Percentiles rank a stretch among this genome's conserved stretches.
Evolutionary conservation across 305 asterid species (phyloP).

Genomic region (Fraxinus floribunda): DNA sequence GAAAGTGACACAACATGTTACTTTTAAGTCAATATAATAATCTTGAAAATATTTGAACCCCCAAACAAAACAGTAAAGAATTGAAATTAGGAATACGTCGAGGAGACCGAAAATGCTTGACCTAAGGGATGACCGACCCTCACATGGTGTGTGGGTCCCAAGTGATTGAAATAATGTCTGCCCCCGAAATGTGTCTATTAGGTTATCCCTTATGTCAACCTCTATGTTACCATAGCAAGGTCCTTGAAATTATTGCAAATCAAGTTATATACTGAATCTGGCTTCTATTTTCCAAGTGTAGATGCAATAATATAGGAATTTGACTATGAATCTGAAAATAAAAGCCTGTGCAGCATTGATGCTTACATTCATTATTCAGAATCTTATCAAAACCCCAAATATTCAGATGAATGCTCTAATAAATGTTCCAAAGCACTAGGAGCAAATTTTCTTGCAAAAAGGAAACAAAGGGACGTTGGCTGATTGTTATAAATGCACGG

Average conservation of each 20-base stretch:
- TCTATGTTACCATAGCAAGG: too few species aligned
- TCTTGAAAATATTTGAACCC: background rate
- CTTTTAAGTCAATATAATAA: too few species aligned
- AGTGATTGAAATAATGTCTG: too few species aligned
- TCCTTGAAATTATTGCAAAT: background rate
- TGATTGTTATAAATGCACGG: slow-evolving; percentile 31
- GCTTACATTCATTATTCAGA: background rate
- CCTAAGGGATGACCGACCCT: too few species aligned
- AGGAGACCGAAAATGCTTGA: too few species aligned
- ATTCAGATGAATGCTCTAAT: slow-evolving; percentile 26
- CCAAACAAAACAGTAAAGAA: background rate
- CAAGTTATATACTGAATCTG: background rate
- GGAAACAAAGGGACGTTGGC: slow-evolving; percentile 29
- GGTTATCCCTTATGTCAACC: too few species aligned
- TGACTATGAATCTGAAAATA: background rate
- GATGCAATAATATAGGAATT: background rate
- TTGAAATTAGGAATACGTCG: too few species aligned
- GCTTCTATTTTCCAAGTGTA: background rate
- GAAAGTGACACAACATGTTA: too few species aligned
- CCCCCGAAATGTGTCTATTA: too few species aligned
- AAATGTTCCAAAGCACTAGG: slow-evolving; percentile 38
- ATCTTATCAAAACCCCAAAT: slow-evolving; percentile 34
- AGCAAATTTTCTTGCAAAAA: slow-evolving; percentile 52
- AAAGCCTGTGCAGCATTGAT: background rate
- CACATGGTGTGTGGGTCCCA: too few species aligned